phyloP scores from a whole-genome alignment of 805 yeast genomes.

The Sungouiozyma intestinalis region DNA sequence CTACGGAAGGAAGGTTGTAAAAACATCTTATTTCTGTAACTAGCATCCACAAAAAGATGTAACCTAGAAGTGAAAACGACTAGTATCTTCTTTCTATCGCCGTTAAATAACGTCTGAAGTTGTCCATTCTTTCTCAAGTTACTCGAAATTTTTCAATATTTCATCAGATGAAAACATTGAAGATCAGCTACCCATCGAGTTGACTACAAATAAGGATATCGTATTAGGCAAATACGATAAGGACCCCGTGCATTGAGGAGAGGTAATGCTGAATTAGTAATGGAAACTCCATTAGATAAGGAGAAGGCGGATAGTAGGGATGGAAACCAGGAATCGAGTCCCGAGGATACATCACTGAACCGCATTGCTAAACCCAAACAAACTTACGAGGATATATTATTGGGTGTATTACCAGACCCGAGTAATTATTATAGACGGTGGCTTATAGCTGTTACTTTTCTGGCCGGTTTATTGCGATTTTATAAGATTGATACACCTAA shows the following conservation, averaged over 20 bases:
- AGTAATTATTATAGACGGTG: constrained; percentile 34
- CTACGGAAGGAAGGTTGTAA: background rate
- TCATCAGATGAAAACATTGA: too few relatives aligned
- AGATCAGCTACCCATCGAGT: too few relatives aligned
- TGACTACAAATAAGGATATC: too few relatives aligned
- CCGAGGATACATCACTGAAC: background rate
- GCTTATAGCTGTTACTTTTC: constrained; percentile 46
- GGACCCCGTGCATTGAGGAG: too few relatives aligned
- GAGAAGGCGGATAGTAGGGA: background rate
- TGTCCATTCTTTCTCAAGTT: too few relatives aligned
- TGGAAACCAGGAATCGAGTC: background rate
- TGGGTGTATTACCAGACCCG: constrained; percentile 14
- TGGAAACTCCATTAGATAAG: too few relatives aligned
- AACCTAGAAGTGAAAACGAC: too few relatives aligned
- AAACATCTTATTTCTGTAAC: background rate
- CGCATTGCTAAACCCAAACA: background rate
- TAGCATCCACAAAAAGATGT: too few relatives aligned
- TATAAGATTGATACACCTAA: constrained; percentile 49
- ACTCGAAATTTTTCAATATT: background rate
- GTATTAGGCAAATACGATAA: too few relatives aligned
- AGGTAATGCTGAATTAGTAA: background rate
- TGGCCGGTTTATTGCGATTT: constrained; percentile 59
- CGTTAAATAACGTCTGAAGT: too few relatives aligned
- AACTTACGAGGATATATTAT: background rate
- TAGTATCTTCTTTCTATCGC: too few relatives aligned